Evolutionary conservation across 805 yeast species (phyloP).

Genomic region (Naumovozyma baii): DNA sequence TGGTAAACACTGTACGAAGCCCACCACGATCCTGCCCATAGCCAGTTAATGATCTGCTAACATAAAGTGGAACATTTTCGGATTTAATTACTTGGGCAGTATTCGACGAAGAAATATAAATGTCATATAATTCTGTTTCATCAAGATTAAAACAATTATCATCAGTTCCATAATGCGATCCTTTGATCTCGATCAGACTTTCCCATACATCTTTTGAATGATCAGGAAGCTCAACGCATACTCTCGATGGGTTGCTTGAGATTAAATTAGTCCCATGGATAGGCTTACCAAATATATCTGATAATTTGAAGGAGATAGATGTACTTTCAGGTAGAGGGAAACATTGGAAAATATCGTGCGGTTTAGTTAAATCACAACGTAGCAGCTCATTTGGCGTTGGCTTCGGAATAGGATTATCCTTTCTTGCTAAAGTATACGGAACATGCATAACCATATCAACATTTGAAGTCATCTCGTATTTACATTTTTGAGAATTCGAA

Average conservation of each 20-base stretch:
- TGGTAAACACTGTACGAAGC: conserved; percentile 65
- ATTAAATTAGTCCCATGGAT: conserved; percentile 57
- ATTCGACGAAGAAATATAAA: conserved; percentile 33
- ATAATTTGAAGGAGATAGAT: conserved; percentile 42
- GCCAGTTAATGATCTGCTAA: conserved; percentile 82
- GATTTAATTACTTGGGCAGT: conserved; percentile 34
- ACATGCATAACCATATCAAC: conserved; percentile 68
- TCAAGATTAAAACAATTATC: conserved; percentile 33
- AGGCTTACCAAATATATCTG: conserved; percentile 58
- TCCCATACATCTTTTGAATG: conserved; percentile 37
- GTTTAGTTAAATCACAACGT: conserved; percentile 61
- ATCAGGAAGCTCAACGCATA: conserved; percentile 30
- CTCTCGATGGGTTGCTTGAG: conserved; percentile 35
- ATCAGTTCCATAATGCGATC: conserved; percentile 23
- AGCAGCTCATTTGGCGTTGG: conserved; percentile 65
- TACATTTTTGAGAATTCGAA: conserved; percentile 31
- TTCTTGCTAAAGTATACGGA: conserved; percentile 54
- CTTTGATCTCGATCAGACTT: conserved; percentile 28
- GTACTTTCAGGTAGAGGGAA: conserved; percentile 58
- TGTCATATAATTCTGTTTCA: conserved; percentile 19
- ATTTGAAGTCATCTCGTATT: conserved; percentile 48
- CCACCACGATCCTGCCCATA: conserved; percentile 90
- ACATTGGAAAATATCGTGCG: conserved; percentile 56
- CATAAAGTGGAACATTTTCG: conserved; percentile 51
- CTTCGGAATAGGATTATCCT: conserved; percentile 62